A percentile compares a stretch with the other conserved stretches of the same genome.
These are phyloP conservation scores for Fusarium ramigenum DNA, from an alignment of 2,329 filamentous ascomycete genomes.

Conservation along the genomic window DNA sequence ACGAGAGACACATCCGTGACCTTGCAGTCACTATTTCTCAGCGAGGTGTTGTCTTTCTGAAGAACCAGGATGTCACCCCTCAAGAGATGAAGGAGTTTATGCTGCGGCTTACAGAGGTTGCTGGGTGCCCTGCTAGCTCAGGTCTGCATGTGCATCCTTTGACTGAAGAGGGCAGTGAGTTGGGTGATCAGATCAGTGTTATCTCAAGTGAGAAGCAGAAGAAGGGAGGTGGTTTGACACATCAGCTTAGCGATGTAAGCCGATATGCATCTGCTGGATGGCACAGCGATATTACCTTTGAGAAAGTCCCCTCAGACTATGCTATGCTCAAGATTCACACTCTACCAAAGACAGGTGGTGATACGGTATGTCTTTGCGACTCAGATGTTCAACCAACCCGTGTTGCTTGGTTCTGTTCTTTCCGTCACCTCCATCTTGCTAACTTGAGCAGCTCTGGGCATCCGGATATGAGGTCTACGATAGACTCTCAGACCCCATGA, in stretches of 20 bases:
- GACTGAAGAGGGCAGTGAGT: constrained; percentile 60
- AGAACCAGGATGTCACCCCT: constrained; percentile 49
- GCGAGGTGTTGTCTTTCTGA: constrained; percentile 51
- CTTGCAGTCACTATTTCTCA: constrained; percentile 61
- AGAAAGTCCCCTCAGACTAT: constrained; percentile 68
- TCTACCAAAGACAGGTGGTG: constrained; percentile 65
- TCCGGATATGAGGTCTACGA: constrained; percentile 70
- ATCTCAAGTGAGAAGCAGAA: constrained; percentile 66
- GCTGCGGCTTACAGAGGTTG: constrained; percentile 46
- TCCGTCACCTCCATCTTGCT: constrained; percentile 26
- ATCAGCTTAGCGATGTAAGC: constrained; percentile 60
- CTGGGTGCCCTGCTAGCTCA: constrained; percentile 56
- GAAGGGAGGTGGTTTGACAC: constrained; percentile 62
- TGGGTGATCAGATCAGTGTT: constrained; percentile 65
- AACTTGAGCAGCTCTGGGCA: constrained; percentile 63
- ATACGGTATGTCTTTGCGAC: constrained; percentile 53
- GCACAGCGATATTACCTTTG: constrained; percentile 68
- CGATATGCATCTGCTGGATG: constrained; percentile 56
- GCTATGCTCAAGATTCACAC: constrained; percentile 66
- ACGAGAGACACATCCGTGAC: constrained; percentile 61
- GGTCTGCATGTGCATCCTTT: constrained; percentile 65
- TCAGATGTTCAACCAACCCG: neutral
- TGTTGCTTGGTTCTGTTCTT: neutral
- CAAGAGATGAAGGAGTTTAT: constrained; percentile 52
- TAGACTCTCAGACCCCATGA: constrained; percentile 59